Evolutionary conservation across 1,284 basidiomycete species (phyloP).

Genomic region (Entoloma clypeatum): DNA sequence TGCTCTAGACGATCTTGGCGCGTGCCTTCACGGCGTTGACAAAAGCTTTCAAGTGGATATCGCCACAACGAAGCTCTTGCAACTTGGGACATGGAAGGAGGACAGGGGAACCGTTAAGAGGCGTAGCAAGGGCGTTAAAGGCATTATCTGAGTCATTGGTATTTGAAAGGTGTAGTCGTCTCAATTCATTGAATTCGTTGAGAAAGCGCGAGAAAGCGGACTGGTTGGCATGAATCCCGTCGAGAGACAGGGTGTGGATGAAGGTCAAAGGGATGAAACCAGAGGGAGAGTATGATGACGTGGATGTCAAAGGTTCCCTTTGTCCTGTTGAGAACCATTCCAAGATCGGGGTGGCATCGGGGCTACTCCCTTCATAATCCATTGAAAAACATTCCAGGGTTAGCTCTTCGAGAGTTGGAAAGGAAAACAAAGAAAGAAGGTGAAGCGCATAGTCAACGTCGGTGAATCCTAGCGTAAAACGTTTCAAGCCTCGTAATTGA

Average conservation of each 20-base stretch:
- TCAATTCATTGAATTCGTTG: constrained; percentile 18
- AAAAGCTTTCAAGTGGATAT: constrained; percentile 18
- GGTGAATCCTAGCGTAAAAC: constrained; percentile 45
- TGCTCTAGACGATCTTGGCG: background rate
- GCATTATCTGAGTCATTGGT: constrained; percentile 18
- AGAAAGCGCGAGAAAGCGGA: constrained; percentile 21
- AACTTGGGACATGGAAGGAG: constrained; percentile 21
- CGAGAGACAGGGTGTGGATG: constrained; percentile 24
- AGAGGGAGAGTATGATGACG: constrained; percentile 8
- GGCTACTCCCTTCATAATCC: constrained; percentile 20
- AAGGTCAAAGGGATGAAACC: constrained; percentile 19
- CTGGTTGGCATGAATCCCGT: constrained; percentile 18
- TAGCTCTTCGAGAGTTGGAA: constrained; percentile 38
- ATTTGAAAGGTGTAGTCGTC: constrained; percentile 20
- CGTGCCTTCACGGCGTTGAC: constrained; percentile 14
- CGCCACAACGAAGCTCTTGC: constrained; percentile 21
- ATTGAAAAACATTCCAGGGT: constrained; percentile 43
- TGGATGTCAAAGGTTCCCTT: background rate
- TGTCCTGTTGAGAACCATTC: constrained; percentile 20
- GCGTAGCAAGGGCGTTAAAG: constrained; percentile 10
- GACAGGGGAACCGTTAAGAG: background rate
- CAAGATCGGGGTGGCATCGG: constrained; percentile 32
- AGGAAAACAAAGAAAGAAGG: constrained; percentile 40
- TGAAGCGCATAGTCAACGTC: constrained; percentile 39
- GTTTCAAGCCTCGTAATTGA: constrained; percentile 30